These are phyloP conservation scores for Guadua angustifolia DNA, from an alignment of 176 grass and related monocot genomes.

Conservation along the genomic window DNA sequence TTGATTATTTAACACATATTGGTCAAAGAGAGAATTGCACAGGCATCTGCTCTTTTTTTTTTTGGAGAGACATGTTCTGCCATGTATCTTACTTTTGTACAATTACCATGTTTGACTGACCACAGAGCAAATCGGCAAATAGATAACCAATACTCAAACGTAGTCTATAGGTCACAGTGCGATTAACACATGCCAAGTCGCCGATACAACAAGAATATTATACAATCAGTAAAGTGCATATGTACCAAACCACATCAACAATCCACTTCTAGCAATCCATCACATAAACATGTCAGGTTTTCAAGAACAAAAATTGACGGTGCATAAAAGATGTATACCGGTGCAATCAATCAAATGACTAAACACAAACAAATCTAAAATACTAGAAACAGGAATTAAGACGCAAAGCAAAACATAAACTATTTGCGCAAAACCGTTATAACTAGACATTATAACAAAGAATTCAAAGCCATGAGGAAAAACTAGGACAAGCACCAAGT, in stretches of 20 bases:
- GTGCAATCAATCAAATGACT: not conserved
- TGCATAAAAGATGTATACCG: not conserved
- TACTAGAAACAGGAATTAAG: slow-evolving; percentile 14
- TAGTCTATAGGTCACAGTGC: not conserved
- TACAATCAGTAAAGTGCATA: slow-evolving; percentile 21
- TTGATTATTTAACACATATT: too few species aligned
- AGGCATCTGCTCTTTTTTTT: too few species aligned
- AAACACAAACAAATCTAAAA: slow-evolving; percentile 14
- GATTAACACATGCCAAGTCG: not conserved
- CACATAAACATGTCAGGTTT: slow-evolving; percentile 15
- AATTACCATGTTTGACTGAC: too few species aligned
- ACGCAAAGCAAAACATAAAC: slow-evolving; percentile 13
- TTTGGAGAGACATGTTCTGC: too few species aligned
- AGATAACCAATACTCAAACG: too few species aligned
- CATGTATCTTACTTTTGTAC: too few species aligned
- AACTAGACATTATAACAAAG: slow-evolving; percentile 17
- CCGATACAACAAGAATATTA: not conserved
- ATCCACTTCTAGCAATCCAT: slow-evolving; percentile 29
- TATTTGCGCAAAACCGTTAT: not conserved
- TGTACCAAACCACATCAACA: slow-evolving; percentile 26
- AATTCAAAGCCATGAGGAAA: slow-evolving; percentile 13
- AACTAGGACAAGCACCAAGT: not conserved
- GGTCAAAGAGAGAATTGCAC: too few species aligned
- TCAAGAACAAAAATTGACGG: slow-evolving; percentile 26
- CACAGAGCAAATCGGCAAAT: too few species aligned